A percentile compares a stretch with the other conserved stretches of the same genome.
Evolutionary conservation across 345 rosid genomes (phyloP).

Genomic region (Barbarea vulgaris): DNA sequence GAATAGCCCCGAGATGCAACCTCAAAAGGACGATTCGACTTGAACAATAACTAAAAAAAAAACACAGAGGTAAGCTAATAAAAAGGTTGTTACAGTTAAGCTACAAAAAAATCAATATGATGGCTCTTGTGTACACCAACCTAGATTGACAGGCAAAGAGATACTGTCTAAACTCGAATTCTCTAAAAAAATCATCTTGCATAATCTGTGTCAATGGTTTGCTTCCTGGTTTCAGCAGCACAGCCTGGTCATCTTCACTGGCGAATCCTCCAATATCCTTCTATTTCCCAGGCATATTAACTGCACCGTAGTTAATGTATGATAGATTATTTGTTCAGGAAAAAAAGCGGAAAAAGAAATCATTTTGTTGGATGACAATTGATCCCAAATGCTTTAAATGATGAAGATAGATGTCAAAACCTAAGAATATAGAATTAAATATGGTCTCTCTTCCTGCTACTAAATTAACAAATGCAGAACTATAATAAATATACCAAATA

Average conservation of each 20-base stretch:
- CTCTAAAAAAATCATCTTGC: constrained; percentile 92
- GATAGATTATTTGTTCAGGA: constrained; percentile 3
- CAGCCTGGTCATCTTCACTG: constrained; percentile 86
- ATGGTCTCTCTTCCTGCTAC: constrained; percentile 1
- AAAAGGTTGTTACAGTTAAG: constrained; percentile 13
- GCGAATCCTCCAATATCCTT: constrained; percentile 92
- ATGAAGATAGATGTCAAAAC: constrained; percentile 19
- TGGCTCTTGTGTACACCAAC: constrained; percentile 47
- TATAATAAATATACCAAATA: constrained; percentile 1
- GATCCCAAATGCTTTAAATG: constrained; percentile 10
- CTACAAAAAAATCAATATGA: constrained; percentile 31
- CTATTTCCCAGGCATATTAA: constrained; percentile 66
- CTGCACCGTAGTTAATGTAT: constrained; percentile 49
- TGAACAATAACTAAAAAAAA: constrained; percentile 75
- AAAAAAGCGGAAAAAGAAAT: constrained; percentile 8
- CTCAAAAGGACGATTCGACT: constrained; percentile 88
- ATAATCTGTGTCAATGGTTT: constrained; percentile 75
- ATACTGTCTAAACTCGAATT: constrained; percentile 93
- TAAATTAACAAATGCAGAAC: neutral
- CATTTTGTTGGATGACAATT: constrained; percentile 17
- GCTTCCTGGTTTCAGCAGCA: constrained; percentile 72
- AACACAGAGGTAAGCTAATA: constrained; percentile 14
- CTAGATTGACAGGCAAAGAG: constrained; percentile 89
- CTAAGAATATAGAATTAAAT: constrained; percentile 5
- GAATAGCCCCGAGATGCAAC: constrained; percentile 91